Evolutionary conservation across 768 basidiomycete genomes (phyloP).

Genomic region (Boletus sp.): DNA sequence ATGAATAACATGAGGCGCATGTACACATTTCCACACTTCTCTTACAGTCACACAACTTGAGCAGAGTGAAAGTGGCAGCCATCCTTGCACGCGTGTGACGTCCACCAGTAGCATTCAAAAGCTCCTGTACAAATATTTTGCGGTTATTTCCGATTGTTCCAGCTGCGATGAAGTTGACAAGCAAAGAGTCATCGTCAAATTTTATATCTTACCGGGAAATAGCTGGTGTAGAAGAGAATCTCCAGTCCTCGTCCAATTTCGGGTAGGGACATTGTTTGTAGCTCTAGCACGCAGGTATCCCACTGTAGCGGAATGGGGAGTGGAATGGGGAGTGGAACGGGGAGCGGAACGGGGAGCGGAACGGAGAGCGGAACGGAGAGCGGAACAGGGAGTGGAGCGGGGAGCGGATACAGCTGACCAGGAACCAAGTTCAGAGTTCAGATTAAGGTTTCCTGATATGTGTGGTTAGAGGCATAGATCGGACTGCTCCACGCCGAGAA

Average conservation of each 20-base stretch:
- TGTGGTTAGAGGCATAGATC: too few relatives aligned
- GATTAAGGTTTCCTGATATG: too few relatives aligned
- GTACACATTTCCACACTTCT: background rate
- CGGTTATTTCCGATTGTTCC: conserved; percentile 3
- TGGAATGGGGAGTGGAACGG: too few relatives aligned
- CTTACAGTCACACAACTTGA: conserved; percentile 8
- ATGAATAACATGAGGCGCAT: background rate
- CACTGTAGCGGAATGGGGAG: too few relatives aligned
- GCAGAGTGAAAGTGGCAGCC: conserved; percentile 15
- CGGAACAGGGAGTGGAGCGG: too few relatives aligned
- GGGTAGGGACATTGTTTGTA: conserved; percentile 6
- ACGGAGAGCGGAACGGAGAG: too few relatives aligned
- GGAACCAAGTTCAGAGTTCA: too few relatives aligned
- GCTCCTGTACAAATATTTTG: conserved; percentile 5
- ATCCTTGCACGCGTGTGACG: conserved; percentile 8
- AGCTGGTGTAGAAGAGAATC: conserved; percentile 8
- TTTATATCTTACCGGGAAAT: conserved; percentile 1
- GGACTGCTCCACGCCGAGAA: background rate
- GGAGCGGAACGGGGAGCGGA: too few relatives aligned
- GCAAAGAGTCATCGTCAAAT: background rate
- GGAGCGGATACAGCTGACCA: too few relatives aligned
- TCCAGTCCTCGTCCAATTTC: conserved; percentile 14
- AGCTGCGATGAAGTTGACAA: background rate
- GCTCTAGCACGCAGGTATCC: conserved; percentile 6
- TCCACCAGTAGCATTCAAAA: conserved; percentile 5